Evolutionary conservation across 257 asterid species (phyloP).

Genomic region (Solanum peruvianum): DNA sequence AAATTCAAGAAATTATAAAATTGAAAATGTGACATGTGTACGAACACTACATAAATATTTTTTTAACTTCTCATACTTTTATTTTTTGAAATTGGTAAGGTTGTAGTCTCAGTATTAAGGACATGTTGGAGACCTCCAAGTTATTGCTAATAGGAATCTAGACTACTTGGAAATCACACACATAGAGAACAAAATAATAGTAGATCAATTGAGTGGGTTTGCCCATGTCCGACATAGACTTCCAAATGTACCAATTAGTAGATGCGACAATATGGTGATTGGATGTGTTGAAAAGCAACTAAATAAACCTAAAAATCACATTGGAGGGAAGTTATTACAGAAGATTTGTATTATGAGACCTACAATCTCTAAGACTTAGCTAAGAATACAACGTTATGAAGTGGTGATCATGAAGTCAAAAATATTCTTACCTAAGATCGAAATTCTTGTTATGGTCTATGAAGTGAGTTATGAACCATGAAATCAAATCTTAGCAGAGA

Average conservation of each 20-base stretch:
- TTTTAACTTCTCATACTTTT: background rate
- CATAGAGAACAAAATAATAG: background rate
- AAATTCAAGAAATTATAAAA: background rate
- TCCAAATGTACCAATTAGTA: background rate
- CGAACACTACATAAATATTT: background rate
- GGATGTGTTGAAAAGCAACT: background rate
- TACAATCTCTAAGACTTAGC: background rate
- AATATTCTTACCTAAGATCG: background rate
- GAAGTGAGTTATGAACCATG: background rate
- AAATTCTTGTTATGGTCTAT: background rate
- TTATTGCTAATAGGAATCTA: background rate
- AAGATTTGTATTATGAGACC: background rate
- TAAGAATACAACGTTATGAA: background rate
- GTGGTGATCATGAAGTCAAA: background rate
- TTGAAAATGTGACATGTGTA: background rate
- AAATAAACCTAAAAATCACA: background rate
- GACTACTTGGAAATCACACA: background rate
- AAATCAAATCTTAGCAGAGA: background rate
- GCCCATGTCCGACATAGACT: background rate
- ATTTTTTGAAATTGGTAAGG: background rate
- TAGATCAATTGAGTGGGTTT: background rate
- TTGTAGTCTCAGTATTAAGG: background rate
- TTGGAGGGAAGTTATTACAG: background rate
- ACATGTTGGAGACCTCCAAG: background rate
- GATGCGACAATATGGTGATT: background rate